Conservation (phyloP, 2,329 filamentous ascomycete genomes). For the Fusarium begoniae region DNA sequence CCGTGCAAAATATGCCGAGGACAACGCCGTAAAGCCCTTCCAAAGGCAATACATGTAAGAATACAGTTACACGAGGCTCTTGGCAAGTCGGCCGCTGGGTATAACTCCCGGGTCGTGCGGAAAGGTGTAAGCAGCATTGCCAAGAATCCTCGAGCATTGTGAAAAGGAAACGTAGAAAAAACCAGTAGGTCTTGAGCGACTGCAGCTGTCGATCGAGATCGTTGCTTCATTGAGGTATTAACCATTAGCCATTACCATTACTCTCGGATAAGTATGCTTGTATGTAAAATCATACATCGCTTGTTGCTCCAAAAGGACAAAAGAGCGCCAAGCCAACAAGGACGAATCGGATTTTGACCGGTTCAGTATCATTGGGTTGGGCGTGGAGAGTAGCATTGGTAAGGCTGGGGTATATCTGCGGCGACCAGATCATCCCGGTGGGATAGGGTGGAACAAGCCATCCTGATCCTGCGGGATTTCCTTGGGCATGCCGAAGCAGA, state of each 20-base stretch:
- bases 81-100: constrained; percentile 6
- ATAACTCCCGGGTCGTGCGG: constrained; percentile 16
- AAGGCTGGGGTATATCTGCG: constrained; percentile 27
- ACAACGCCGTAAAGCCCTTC: constrained; percentile 26
- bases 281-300: constrained; percentile 16
- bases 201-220: constrained; percentile 12
- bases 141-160: constrained; percentile 16
- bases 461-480: neutral
- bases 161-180: neutral
- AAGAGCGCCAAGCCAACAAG: constrained; percentile 3
- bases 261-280: constrained; percentile 5
- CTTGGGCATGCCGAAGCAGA: constrained; percentile 22
- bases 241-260: constrained; percentile 28
- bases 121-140: constrained; percentile 8
- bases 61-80: constrained; percentile 24
- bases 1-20: constrained; percentile 16
- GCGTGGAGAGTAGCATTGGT: constrained; percentile 9
- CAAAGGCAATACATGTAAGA: constrained; percentile 20
- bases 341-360: constrained; percentile 10
- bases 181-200: constrained; percentile 3
- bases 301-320: constrained; percentile 15
- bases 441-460: neutral
- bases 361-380: constrained; percentile 3
- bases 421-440: constrained; percentile 11
- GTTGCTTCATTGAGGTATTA: constrained; percentile 26